Percentiles rank a stretch among this genome's conserved stretches.
These are phyloP conservation scores for Colletotrichum truncatum DNA, from an alignment of 2,329 filamentous ascomycete genomes.

Conservation along the genomic window DNA sequence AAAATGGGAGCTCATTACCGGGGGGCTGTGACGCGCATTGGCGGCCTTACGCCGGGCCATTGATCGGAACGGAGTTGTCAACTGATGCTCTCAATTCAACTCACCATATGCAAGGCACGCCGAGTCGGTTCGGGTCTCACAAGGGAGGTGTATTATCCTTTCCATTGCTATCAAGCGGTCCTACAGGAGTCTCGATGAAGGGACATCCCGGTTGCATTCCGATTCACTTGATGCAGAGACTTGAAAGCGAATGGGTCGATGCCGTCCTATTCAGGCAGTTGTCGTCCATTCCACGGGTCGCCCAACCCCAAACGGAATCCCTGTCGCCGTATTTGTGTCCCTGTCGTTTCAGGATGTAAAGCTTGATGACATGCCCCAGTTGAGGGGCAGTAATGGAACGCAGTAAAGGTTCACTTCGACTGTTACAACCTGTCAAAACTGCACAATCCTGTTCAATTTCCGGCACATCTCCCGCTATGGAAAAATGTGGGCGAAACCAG, in stretches of 20 bases:
- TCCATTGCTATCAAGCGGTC: background rate
- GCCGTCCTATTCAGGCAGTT: slow-evolving; percentile 1
- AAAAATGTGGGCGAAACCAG: too few species aligned
- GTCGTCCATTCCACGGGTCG: slow-evolving; percentile 19
- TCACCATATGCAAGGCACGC: slow-evolving; percentile 16
- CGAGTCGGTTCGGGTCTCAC: slow-evolving; percentile 7
- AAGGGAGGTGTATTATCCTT: background rate
- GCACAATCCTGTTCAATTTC: slow-evolving; percentile 6
- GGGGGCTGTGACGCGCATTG: background rate
- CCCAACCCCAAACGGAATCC: slow-evolving; percentile 12
- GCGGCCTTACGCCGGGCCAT: slow-evolving; percentile 3
- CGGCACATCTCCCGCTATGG: background rate
- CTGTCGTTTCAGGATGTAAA: slow-evolving; percentile 28
- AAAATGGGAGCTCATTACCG: background rate
- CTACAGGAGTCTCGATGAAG: background rate
- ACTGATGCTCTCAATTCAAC: slow-evolving; percentile 24
- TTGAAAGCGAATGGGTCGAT: background rate
- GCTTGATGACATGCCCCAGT: slow-evolving; percentile 23
- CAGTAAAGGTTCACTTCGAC: background rate
- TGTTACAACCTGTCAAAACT: background rate
- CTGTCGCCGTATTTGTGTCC: slow-evolving; percentile 14
- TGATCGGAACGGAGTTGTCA: slow-evolving; percentile 23
- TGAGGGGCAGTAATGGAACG: background rate
- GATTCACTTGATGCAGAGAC: background rate
- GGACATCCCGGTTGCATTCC: slow-evolving; percentile 3